Evolutionary conservation across 2,329 filamentous ascomycete species (phyloP).

Genomic region (Fusarium kyushuense): DNA sequence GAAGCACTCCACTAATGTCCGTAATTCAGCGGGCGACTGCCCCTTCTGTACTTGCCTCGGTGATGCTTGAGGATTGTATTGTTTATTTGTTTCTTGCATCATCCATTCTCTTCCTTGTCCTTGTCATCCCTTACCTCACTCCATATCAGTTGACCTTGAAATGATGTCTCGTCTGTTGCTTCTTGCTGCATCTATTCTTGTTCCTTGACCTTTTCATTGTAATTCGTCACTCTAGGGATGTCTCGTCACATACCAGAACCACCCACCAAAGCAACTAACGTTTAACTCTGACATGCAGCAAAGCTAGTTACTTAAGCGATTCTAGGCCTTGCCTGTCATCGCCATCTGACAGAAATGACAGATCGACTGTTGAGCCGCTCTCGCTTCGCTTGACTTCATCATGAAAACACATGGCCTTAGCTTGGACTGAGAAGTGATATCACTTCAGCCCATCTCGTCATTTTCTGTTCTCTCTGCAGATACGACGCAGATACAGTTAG

Average conservation of each 20-base stretch:
- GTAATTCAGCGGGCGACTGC: background rate
- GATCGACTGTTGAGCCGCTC: background rate
- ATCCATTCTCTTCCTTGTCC: conserved; percentile 6
- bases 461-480: conserved; percentile 1
- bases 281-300: background rate
- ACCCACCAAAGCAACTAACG: background rate
- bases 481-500: background rate
- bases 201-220: background rate
- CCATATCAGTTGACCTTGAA: conserved; percentile 29
- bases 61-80: no score
- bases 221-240: conserved; percentile 10
- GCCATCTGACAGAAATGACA: conserved; percentile 9
- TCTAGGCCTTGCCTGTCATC: conserved; percentile 3
- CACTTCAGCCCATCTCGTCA: conserved; percentile 15
- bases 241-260: conserved; percentile 29
- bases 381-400: conserved; percentile 3
- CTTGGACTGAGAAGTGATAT: conserved; percentile 29
- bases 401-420: conserved; percentile 18
- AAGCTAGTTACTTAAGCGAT: background rate
- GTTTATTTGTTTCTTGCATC: conserved; percentile 35
- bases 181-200: conserved; percentile 11
- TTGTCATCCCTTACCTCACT: conserved; percentile 29
- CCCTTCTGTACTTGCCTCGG: background rate
- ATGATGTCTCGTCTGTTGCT: conserved; percentile 36
- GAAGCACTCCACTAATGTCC: background rate